Percentiles rank a stretch among this genome's conserved stretches.
phyloP scores from a whole-genome alignment of 2,329 filamentous ascomycete species.

The Pseudogymnoascus sp. region DNA sequence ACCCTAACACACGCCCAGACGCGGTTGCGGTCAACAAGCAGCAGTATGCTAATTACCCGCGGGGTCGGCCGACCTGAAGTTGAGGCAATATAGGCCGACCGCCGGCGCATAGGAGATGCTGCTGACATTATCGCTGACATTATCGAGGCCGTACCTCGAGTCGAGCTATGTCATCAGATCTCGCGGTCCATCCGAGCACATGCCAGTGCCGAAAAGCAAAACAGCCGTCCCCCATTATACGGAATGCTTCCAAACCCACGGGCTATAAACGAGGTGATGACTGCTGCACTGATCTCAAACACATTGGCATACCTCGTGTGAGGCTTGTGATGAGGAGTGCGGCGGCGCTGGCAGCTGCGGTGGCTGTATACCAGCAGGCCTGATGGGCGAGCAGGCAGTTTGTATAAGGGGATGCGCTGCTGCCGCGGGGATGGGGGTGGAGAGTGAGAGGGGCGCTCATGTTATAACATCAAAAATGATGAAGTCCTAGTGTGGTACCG shows the following conservation, averaged over 20 bases:
- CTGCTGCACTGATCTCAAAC: conserved; percentile 55
- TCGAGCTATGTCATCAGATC: neutral
- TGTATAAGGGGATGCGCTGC: no score
- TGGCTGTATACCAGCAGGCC: no score
- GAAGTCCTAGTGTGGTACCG: no score
- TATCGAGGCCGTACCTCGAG: neutral
- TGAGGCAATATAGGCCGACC: neutral
- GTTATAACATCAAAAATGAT: no score
- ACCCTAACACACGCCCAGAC: neutral
- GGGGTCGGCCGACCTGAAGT: neutral
- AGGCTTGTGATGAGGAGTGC: no score
- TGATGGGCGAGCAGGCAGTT: no score
- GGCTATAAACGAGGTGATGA: conserved; percentile 56
- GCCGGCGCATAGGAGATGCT: neutral
- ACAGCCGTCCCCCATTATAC: conserved; percentile 33
- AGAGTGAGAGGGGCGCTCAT: no score
- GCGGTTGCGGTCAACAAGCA: neutral
- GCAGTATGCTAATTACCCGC: neutral
- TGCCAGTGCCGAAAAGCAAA: conserved; percentile 60
- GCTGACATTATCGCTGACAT: neutral
- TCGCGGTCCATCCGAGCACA: neutral
- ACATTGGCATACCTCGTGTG: conserved; percentile 60
- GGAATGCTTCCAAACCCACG: conserved; percentile 56
- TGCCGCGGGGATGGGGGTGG: no score
- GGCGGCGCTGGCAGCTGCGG: no score